Evolutionary conservation across 2,329 filamentous ascomycete species (phyloP), one percentile per base, ranked within the genome.

Genomic region (Pseudogymnoascus destructans): DNA sequence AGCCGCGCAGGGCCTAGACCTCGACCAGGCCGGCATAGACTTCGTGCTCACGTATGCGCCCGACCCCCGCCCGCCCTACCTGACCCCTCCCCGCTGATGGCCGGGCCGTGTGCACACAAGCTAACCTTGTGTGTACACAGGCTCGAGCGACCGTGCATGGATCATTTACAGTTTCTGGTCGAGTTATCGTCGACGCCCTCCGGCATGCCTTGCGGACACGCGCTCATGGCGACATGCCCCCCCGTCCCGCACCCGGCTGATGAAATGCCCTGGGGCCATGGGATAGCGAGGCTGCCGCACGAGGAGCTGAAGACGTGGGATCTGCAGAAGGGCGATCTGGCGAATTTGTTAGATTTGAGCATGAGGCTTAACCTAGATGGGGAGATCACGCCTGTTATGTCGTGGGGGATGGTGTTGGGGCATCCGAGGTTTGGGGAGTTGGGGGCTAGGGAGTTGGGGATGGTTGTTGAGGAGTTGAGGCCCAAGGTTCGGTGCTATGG

Each of bases 351-450:
- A 61, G 87, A 95, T 68, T 78, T 96, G 58, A 95, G 89, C 73
- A 81, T 84, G 65, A 83, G 85, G 65, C 77, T 96, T 23, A 85
- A 93, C 65, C 81, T 93, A 1, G 88, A 93, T 61, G 89, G 89
- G 57, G 89, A 95, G 72, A 88, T 97, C 66, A 97, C 92, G 15
- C 93, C 93, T 0, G 87, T 96, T 64, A 95, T 95, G 89, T 91
- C 91, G 0, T 92, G 93, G 82, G 86, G 89, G 55, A 86, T 88
- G 73, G 79, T 97, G 55, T 75, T 89, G 62, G 79, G 77, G 49
- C 85, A 93, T 70, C 81, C 86, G 35, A 77, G 85, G 61, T 82
- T 91, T 62, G 69, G 69, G 4, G 81, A 86, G 64, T 73, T 96
- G 63, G 81, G 75, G 13, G 71, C 73, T 57, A 78, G 81, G 36